Conservation (phyloP, 2,329 filamentous ascomycete genomes). For the Fusarium ramigenum region DNA sequence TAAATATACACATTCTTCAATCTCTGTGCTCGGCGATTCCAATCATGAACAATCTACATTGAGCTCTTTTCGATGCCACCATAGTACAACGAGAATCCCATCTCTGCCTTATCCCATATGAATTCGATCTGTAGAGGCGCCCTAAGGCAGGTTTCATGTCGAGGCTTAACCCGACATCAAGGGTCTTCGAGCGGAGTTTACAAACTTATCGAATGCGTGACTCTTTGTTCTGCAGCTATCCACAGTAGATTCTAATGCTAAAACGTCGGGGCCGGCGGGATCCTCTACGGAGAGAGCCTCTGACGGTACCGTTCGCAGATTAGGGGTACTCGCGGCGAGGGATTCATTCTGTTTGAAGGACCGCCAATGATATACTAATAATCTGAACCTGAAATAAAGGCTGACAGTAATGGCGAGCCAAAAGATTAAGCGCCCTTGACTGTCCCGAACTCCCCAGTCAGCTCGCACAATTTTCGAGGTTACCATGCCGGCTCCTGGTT, state of each 20-base stretch:
- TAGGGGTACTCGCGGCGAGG: not conserved
- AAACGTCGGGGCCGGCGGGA: too few relatives aligned
- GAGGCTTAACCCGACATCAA: rapidly evolving
- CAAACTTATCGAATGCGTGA: too few relatives aligned
- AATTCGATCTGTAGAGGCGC: not conserved
- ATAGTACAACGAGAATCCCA: not conserved
- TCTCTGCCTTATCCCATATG: not conserved
- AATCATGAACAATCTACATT: not conserved
- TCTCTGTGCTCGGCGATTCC: not conserved
- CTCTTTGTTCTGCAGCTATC: too few relatives aligned
- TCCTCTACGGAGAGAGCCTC: too few relatives aligned
- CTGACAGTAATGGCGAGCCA: not conserved
- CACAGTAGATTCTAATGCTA: not conserved
- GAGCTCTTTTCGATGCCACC: not conserved
- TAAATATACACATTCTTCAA: not conserved
- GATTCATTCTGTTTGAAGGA: not conserved
- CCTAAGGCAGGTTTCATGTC: rapidly evolving
- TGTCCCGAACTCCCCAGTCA: not conserved
- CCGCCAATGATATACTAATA: not conserved
- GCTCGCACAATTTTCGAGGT: not conserved
- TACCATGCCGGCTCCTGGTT: not conserved
- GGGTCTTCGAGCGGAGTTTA: not conserved
- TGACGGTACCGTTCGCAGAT: too few relatives aligned
- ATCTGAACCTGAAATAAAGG: not conserved
- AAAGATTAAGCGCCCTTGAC: rapidly evolving